Conservation (phyloP, 208 protist genomes). For the Trypanosoma lewisi region DNA sequence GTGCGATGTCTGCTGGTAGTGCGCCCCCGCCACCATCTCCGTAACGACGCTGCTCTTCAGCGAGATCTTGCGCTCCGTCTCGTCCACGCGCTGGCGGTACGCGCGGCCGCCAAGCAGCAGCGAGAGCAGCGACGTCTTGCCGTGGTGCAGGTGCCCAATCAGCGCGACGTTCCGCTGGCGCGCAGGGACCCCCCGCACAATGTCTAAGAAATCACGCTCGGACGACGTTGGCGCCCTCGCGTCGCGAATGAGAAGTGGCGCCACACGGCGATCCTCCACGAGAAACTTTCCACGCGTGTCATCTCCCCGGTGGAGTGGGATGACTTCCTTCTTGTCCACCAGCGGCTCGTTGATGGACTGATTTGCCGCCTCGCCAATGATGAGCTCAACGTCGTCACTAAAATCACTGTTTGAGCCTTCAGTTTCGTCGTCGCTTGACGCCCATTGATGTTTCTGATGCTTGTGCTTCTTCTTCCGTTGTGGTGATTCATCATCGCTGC, state of each 20-base stretch:
- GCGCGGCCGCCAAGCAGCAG: conserved; percentile 40
- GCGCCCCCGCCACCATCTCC: conserved; percentile 37
- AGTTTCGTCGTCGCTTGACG: neutral
- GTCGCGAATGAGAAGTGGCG: conserved; percentile 26
- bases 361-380: conserved; percentile 72
- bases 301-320: neutral
- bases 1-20: conserved; percentile 48
- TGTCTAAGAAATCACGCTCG: conserved; percentile 39
- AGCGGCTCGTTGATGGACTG: conserved; percentile 65
- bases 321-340: conserved; percentile 39
- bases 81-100: conserved; percentile 59
- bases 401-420: conserved; percentile 34
- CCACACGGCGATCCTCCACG: conserved; percentile 34
- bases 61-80: conserved; percentile 58
- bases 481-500: conserved; percentile 1
- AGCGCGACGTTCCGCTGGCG: conserved; percentile 95
- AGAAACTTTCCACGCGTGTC: conserved; percentile 33
- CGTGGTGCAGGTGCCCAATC: conserved; percentile 95
- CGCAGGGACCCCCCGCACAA: conserved; percentile 51
- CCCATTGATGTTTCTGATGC: neutral
- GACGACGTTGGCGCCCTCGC: neutral
- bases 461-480: neutral
- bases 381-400: conserved; percentile 79
- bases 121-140: conserved; percentile 97
- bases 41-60: conserved; percentile 73